A percentile compares a stretch with the other conserved stretches of the same genome.
Evolutionary conservation across 2,329 filamentous ascomycete genomes (phyloP).

Genomic region (Parafenestella ontariensis): DNA sequence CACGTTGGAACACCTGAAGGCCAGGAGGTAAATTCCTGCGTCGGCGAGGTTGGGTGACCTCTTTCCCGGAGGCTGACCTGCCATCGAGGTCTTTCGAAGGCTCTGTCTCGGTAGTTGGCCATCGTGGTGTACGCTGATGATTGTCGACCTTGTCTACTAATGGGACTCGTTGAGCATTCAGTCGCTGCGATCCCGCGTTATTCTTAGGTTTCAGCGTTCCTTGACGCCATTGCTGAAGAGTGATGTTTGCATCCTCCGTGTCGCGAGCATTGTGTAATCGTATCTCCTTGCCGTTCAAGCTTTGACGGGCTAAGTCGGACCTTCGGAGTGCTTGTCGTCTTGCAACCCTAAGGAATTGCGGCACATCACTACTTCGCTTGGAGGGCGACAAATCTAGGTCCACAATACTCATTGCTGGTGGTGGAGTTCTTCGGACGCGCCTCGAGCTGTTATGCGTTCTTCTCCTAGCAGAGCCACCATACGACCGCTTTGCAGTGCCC

Average conservation of each 20-base stretch:
- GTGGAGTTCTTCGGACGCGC: conserved; percentile 18
- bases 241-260: conserved; percentile 61
- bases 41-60: background rate
- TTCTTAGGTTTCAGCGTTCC: conserved; percentile 46
- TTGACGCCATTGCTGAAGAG: conserved; percentile 59
- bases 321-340: conserved; percentile 59
- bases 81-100: conserved; percentile 2
- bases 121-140: conserved; percentile 16
- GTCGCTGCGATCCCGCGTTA: conserved; percentile 5
- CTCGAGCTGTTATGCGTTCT: conserved; percentile 17
- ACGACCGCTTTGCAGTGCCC: background rate
- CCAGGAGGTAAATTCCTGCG: conserved; percentile 7
- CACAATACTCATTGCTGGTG: conserved; percentile 56
- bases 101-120: background rate
- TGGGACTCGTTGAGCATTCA: conserved; percentile 13
- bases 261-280: conserved; percentile 60
- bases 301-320: conserved; percentile 58
- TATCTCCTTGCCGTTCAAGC: conserved; percentile 60
- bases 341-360: conserved; percentile 64
- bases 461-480: background rate
- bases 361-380: conserved; percentile 43
- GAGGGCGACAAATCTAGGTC: conserved; percentile 54
- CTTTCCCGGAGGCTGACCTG: background rate
- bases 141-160: conserved; percentile 27
- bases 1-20: conserved; percentile 4